Conservation (phyloP, 2,329 filamentous ascomycete genomes). For the Mariannaea sp. region DNA sequence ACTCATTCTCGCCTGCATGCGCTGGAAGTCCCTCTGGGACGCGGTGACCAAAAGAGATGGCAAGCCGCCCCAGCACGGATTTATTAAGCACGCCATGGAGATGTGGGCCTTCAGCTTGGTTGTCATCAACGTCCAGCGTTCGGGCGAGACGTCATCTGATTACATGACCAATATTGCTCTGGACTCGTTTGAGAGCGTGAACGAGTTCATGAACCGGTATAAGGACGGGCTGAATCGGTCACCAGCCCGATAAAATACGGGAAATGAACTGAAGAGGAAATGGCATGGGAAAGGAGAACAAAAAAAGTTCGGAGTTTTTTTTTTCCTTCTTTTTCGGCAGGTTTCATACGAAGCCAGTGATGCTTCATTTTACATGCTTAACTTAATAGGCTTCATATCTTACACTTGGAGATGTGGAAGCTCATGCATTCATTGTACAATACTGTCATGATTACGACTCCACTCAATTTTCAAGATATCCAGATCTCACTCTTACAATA, state of each 20-base stretch:
- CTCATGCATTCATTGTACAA: no score
- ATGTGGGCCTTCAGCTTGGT: conserved; percentile 5
- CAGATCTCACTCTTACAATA: no score
- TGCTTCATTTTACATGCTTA: no score
- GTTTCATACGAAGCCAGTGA: no score
- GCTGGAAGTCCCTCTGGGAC: conserved; percentile 20
- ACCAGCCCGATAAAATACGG: not conserved
- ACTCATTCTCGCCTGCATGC: conserved; percentile 13
- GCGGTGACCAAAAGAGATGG: not conserved
- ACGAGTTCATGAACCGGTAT: conserved; percentile 10
- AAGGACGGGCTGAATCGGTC: not conserved
- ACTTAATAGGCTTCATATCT: no score
- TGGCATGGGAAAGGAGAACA: no score
- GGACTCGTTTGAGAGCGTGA: conserved; percentile 6
- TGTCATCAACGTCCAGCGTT: conserved; percentile 10
- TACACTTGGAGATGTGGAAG: no score
- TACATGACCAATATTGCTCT: conserved; percentile 6
- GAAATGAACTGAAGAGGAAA: not conserved
- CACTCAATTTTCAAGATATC: no score
- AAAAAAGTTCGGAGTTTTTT: no score
- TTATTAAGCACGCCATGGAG: conserved; percentile 14
- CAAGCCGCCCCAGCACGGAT: not conserved
- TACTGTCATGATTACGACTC: no score
- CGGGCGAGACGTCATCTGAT: not conserved
- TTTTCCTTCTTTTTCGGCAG: no score